Conservation (phyloP, 2,329 filamentous ascomycete species). For the Colletotrichum cereale region DNA sequence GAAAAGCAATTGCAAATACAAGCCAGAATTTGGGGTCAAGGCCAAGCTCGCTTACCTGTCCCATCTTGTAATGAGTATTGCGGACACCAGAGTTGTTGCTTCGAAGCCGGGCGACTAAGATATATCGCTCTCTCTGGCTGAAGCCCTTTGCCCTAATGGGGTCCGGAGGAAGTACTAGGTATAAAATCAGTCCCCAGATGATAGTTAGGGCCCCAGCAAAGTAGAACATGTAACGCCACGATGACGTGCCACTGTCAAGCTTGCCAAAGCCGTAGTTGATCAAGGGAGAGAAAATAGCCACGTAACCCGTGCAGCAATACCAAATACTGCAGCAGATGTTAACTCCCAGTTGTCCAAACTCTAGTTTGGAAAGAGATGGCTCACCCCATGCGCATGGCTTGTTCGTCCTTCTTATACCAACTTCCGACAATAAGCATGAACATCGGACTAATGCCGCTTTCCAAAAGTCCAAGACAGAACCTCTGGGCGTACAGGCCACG, state of each 20-base stretch:
- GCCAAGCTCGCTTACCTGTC: conserved; percentile 54
- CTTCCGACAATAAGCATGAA: conserved; percentile 54
- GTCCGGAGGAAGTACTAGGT: not conserved
- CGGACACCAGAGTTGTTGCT: conserved; percentile 54
- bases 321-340: conserved; percentile 47
- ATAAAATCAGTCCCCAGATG: not conserved
- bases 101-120: conserved; percentile 46
- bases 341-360: not conserved
- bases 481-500: conserved; percentile 49
- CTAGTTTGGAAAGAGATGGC: not conserved
- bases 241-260: conserved; percentile 43
- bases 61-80: conserved; percentile 59
- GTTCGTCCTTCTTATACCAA: conserved; percentile 55
- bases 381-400: conserved; percentile 47
- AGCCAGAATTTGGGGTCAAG: conserved; percentile 55
- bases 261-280: conserved; percentile 52
- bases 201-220: not conserved
- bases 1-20: conserved; percentile 53
- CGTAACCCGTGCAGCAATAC: conserved; percentile 54
- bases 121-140: conserved; percentile 46
- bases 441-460: conserved; percentile 49
- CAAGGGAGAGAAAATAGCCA: conserved; percentile 50
- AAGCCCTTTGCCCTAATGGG: conserved; percentile 39
- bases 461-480: conserved; percentile 54
- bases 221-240: not conserved